Conservation (phyloP, 306 rosid genomes). For the Malus orientalis region DNA sequence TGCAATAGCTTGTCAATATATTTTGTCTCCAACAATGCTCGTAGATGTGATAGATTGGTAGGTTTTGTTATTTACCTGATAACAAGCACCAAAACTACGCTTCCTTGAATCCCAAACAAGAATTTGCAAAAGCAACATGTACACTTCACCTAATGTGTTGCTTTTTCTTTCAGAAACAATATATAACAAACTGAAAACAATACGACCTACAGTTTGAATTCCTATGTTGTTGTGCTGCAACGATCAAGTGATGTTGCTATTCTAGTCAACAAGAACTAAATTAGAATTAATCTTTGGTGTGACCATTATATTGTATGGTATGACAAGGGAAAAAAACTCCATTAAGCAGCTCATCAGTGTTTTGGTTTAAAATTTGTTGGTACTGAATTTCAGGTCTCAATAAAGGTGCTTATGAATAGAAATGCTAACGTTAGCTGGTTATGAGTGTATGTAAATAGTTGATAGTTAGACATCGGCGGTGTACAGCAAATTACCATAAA, state of each 20-base stretch:
- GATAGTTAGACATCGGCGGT: not conserved
- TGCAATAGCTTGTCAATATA: constrained; percentile 16
- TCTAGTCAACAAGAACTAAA: not conserved
- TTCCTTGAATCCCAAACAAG: constrained; percentile 45
- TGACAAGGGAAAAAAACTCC: not conserved
- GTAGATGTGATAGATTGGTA: constrained; percentile 6
- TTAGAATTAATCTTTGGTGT: not conserved
- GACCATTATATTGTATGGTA: not conserved
- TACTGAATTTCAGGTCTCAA: not conserved
- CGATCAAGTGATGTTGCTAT: constrained; percentile 16
- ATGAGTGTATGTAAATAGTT: not conserved
- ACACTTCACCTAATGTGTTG: constrained; percentile 54
- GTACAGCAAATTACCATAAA: not conserved
- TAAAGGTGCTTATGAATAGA: not conserved
- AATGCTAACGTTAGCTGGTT: not conserved
- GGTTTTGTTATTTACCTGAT: constrained; percentile 12
- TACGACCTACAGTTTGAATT: constrained; percentile 5
- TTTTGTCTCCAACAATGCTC: constrained; percentile 13
- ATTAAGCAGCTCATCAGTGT: not conserved
- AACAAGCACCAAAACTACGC: constrained; percentile 9
- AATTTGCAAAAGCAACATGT: constrained; percentile 50
- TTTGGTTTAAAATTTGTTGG: not conserved
- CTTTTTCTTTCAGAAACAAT: constrained; percentile 35
- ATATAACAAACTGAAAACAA: constrained; percentile 18
- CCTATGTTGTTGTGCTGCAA: constrained; percentile 28